Evolutionary conservation across 2,329 filamentous ascomycete genomes (phyloP), one percentile per base, ranked within the genome.

Genomic region (Metarhizium album): DNA sequence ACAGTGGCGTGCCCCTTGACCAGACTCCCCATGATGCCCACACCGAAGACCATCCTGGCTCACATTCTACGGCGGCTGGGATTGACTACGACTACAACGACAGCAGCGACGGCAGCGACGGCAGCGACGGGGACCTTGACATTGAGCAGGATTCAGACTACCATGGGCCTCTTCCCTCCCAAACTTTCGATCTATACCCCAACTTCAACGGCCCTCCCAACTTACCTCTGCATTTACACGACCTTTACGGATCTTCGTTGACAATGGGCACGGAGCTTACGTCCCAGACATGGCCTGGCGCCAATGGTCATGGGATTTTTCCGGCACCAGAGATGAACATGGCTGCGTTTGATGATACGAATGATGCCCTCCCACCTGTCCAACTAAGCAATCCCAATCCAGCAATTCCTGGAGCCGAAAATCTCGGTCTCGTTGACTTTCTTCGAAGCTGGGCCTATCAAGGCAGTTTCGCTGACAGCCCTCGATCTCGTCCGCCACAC

Each of bases 351-450:
- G 46, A 42, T 24, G 22, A 37, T 31, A 29, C 42, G 7, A 27
- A 37, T 24, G 47, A 56, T 33, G 29, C 43, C 8, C 42, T 57
- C 7, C 53, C 50, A 7, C 55, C 55, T 13, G 53, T 61, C 8
- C 55, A 59, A 35, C 52, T 63, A 13, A 67, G 64, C 47, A 65
- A 66, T 29, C 63, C 63, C 4, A 68, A 66, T 42, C 64, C 65
- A 40, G 59, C 58, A 24, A 63, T 68, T 16, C 66, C 78, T 29
- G 70, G 70, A 9, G 73, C 74, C 13, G 68, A 70, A 49, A 82
- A 82, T 57, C 65, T 71, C 35, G 70, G 70, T 43, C 63, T 79
- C 27, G 55, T 67, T 29, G 69, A 76, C 37, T 80, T 81, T 55
- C 65, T 82, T 31, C 65, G 69, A 37, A 59, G 67, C 35, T 82